Conservation (phyloP, 768 basidiomycete genomes). For the Xanthoconium stramineum region DNA sequence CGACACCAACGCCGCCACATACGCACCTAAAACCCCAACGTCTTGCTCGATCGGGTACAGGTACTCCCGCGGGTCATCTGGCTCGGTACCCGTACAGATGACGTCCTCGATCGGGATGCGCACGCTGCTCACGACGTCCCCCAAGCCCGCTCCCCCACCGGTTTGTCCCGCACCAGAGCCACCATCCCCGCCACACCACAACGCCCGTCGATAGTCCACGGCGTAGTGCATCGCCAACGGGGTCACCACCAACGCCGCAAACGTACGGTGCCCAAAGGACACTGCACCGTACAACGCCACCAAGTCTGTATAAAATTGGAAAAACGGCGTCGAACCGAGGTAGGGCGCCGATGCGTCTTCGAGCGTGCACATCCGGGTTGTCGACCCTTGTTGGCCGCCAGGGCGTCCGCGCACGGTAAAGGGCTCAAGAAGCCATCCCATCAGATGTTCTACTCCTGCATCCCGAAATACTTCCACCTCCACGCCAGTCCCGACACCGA, state of each 20-base stretch:
- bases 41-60: conserved; percentile 70
- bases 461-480: conserved; percentile 81
- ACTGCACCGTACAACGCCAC: conserved; percentile 87
- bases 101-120: conserved; percentile 49
- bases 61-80: conserved; percentile 50
- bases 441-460: conserved; percentile 50
- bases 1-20: conserved; percentile 47
- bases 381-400: not conserved
- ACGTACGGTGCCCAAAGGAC: conserved; percentile 79
- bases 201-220: conserved; percentile 74
- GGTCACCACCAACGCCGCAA: conserved; percentile 71
- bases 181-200: conserved; percentile 74
- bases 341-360: conserved; percentile 55
- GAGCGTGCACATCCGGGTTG: conserved; percentile 30
- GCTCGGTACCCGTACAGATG: conserved; percentile 27
- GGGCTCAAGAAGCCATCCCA: conserved; percentile 57
- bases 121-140: conserved; percentile 49
- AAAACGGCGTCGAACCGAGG: conserved; percentile 77
- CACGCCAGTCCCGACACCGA: conserved; percentile 19
- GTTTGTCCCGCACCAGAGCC: not conserved
- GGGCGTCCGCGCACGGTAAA: conserved; percentile 36
- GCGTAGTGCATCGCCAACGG: conserved; percentile 76
- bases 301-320: conserved; percentile 91
- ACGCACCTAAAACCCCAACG: conserved; percentile 58
- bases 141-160: not conserved